Base-by-base conservation (phyloP, 78 protist species). In the Emiliania huxleyi region DNA sequence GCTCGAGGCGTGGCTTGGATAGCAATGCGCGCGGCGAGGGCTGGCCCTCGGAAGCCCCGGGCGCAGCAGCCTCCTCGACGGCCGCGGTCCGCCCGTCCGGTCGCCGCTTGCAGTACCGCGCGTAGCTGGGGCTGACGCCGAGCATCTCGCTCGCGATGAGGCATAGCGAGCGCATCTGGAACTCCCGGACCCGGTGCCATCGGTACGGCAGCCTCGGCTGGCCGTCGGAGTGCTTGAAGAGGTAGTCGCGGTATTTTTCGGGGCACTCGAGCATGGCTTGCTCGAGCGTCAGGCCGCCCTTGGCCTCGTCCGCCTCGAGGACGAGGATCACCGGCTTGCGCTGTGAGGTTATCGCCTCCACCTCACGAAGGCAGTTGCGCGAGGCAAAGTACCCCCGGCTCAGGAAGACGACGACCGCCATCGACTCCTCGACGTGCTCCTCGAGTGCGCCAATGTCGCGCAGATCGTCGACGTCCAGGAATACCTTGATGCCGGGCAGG, bases 381-480 rank as follows among this genome's bases (percentile, higher is more conserved):
- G 69, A 46, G 37, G 15, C 3, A 45, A 83, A 83, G 90, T 42
- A 83, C 40, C 90, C 90, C 1, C 19, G 6, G n/a, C 40, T 15
- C 40, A 83, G 29, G 62, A 83, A 83, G 90, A 83, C 5, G 69
- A 45, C 29, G 40, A 83, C 6, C 25, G 21, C 42, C 1, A 43
- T 45, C 1, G 90, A 42, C 25, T 45, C 40, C 15, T 6, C 62
- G 62, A 83, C 42, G 8, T 18, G 25, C 19, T 46, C 23, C 62
- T 83, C 90, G 43, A 83, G 62, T 1, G 6, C 18, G 21, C 90
- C 90, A 0, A 83, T 48, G 62, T 43, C 62, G 23, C 5, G 8
- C 42, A 83, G 90, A 25, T n/a, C 49, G 42, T 83, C 90, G 42
- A 83, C 90, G 90, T 83, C 90, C n/a, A 83, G 90, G 69, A 44